phyloP scores from a whole-genome alignment of 2,329 filamentous ascomycete species.

The Aspergillus vadensis region DNA sequence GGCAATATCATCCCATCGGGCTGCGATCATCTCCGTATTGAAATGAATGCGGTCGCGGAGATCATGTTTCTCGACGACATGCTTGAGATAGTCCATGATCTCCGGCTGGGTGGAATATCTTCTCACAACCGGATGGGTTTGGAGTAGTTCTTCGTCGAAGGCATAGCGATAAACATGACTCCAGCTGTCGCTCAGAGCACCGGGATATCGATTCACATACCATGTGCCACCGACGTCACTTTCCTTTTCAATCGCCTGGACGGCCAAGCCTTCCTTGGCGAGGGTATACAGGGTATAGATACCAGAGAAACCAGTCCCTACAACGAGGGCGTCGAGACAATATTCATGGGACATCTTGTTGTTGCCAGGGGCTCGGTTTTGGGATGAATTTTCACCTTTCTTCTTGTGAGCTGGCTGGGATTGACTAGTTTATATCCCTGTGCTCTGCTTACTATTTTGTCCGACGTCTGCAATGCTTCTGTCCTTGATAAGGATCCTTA shows the following conservation, averaged over 20 bases:
- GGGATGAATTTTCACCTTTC: no score
- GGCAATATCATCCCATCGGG: slow-evolving; percentile 14
- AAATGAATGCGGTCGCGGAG: slow-evolving; percentile 25
- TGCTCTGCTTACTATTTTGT: no score
- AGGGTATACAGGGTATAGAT: slow-evolving; percentile 42
- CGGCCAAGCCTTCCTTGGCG: slow-evolving; percentile 38
- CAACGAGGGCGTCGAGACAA: slow-evolving; percentile 40
- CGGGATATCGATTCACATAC: slow-evolving; percentile 51
- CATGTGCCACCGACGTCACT: slow-evolving; percentile 47
- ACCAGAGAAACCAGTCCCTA: slow-evolving; percentile 46
- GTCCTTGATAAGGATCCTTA: no score
- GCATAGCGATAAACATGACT: slow-evolving; percentile 30
- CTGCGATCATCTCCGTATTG: slow-evolving; percentile 18
- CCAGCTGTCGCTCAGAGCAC: slow-evolving; percentile 44
- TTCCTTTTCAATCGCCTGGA: slow-evolving; percentile 44
- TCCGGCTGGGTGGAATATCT: slow-evolving; percentile 26
- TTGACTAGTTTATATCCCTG: no score
- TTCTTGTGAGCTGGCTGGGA: no score
- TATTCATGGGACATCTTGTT: slow-evolving; percentile 7
- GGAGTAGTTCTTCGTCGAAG: slow-evolving; percentile 28
- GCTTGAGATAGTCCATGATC: slow-evolving; percentile 30
- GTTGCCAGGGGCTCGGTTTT: no score
- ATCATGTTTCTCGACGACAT: slow-evolving; percentile 26
- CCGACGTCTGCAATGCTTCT: no score
- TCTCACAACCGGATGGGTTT: slow-evolving; percentile 8